These are phyloP conservation scores for Fusarium sp. DNA, from an alignment of 2,329 filamentous ascomycete genomes.

Conservation along the genomic window DNA sequence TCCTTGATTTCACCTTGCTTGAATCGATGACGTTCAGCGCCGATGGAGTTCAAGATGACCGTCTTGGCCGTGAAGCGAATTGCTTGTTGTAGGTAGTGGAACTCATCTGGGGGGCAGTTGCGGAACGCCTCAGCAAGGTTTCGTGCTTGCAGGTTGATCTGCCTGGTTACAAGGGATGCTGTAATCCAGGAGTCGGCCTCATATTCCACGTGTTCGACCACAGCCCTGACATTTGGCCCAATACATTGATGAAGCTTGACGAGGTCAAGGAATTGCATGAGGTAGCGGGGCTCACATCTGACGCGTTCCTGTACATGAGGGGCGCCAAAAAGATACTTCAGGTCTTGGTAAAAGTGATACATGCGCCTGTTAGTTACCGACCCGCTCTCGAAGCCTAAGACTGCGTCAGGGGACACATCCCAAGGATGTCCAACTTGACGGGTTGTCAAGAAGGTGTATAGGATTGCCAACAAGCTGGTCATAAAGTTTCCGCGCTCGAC, in stretches of 20 bases:
- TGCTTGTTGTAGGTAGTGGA: slow-evolving; percentile 71
- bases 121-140: slow-evolving; percentile 90
- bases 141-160: slow-evolving; percentile 92
- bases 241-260: slow-evolving; percentile 98
- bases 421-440: slow-evolving; percentile 94
- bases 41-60: slow-evolving; percentile 88
- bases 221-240: slow-evolving; percentile 88
- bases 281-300: slow-evolving; percentile 83
- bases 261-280: slow-evolving; percentile 93
- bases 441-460: slow-evolving; percentile 97
- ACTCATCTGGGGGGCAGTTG: slow-evolving; percentile 71
- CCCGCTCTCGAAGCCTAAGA: slow-evolving; percentile 91
- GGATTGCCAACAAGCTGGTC: slow-evolving; percentile 92
- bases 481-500: slow-evolving; percentile 96
- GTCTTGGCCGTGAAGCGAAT: slow-evolving; percentile 81
- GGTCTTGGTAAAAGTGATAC: slow-evolving; percentile 97
- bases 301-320: slow-evolving; percentile 88
- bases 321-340: slow-evolving; percentile 90
- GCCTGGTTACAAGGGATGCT: slow-evolving; percentile 90
- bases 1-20: slow-evolving; percentile 88
- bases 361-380: slow-evolving; percentile 94
- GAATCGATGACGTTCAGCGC: slow-evolving; percentile 87
- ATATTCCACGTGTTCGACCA: slow-evolving; percentile 97
- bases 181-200: slow-evolving; percentile 99
- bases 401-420: slow-evolving; percentile 85